Base-by-base conservation (phyloP, 2,329 filamentous ascomycete genomes). In the Trichophyton rubrum region DNA sequence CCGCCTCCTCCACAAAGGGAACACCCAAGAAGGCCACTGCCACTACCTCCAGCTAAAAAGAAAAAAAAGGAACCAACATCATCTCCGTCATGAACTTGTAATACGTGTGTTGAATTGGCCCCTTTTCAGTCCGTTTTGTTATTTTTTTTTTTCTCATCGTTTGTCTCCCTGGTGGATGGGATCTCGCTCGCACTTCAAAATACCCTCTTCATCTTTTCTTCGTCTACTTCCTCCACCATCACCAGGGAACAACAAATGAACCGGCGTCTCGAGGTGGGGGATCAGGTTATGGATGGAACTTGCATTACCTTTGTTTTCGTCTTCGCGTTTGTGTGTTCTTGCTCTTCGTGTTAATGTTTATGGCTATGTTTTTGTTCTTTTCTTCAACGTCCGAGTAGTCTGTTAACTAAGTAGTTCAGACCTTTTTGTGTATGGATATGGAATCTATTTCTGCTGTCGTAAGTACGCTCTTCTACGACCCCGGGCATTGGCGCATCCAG, bases 301-400 rank as follows among this genome's bases (percentile, higher is more conserved):
- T 35, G 51, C 38, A 43, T 59, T 33, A 49, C 38, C 45, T 60
- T 45, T 58, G n/a, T 11, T 58, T 53, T 24, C 33, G 22, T 38
- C 41, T 4, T 30, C 65, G 60, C 67, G 68, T 68, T 67, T 67
- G 68, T 65, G 66, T 60, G 61, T 65, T 61, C 59, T 62, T 60
- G 61, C 60, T 67, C 60, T 61, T 62, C 35, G 17, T 57, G 35
- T 57, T 57, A 24, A 41, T 57, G 55, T 57, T 27, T 51, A 51
- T 57, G 55, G 55, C 20, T 22, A 57, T 43, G 55, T 15, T 17
- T 56, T 41, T 43, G 33, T 55, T 55, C 15, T 55, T 15, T 35
- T 13, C 49, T 55, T 55, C 33, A 35, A 33, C n/a, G 51, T 55
- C 22, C 33, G 30, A 11, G 15, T 17, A 24, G 27, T 30, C 27